phyloP scores from a whole-genome alignment of 2,329 filamentous ascomycete species.

The Beauveria pseudobassiana region DNA sequence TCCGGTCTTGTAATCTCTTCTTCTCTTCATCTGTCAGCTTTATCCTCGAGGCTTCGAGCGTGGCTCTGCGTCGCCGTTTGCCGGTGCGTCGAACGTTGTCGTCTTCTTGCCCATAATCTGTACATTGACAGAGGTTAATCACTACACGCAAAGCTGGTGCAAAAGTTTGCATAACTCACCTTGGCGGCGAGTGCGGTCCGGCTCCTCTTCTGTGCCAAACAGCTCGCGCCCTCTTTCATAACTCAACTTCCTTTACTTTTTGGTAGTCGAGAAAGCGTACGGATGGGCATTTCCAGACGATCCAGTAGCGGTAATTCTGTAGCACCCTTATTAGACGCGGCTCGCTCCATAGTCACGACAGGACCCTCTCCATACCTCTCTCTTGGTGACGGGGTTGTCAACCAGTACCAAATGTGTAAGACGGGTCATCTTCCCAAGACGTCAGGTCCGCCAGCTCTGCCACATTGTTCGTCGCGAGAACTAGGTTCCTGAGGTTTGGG shows the following conservation, averaged over 20 bases:
- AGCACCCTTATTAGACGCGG: neutral
- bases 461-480: slow-evolving; percentile 77
- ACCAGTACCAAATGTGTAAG: slow-evolving; percentile 74
- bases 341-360: neutral
- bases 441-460: slow-evolving; percentile 78
- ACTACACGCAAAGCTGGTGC: no score
- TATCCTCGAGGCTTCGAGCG: slow-evolving; percentile 65
- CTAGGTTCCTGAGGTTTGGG: slow-evolving; percentile 74
- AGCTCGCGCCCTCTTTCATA: slow-evolving; percentile 67
- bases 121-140: neutral
- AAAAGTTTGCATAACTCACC: slow-evolving; percentile 30
- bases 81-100: slow-evolving; percentile 55
- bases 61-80: slow-evolving; percentile 33
- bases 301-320: slow-evolving; percentile 86
- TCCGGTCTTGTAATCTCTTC: slow-evolving; percentile 76
- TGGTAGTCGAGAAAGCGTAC: slow-evolving; percentile 88
- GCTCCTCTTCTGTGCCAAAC: slow-evolving; percentile 73
- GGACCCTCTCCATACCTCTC: slow-evolving; percentile 60
- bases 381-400: slow-evolving; percentile 86
- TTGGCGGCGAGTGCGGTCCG: slow-evolving; percentile 70
- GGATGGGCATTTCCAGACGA: slow-evolving; percentile 77
- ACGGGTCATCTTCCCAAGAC: slow-evolving; percentile 59
- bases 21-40: slow-evolving; percentile 85
- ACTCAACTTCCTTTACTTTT: slow-evolving; percentile 84
- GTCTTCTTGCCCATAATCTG: slow-evolving; percentile 81